A percentile compares a stretch with the other conserved stretches of the same genome.
Conservation (phyloP, 306 rosid genomes). For the Dalbergia cultrata region DNA sequence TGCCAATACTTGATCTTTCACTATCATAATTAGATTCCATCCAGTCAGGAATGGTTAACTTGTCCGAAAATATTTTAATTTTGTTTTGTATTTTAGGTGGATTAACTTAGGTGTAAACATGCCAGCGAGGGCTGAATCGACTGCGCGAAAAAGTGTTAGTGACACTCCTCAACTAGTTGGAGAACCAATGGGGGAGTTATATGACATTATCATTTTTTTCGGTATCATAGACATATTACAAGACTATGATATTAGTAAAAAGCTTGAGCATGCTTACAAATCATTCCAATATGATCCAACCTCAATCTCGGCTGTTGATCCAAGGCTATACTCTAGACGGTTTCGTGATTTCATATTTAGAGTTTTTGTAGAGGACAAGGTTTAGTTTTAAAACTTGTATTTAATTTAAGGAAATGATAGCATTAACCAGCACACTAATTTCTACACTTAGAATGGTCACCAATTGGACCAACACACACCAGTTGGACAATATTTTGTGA, state of each 20-base stretch:
- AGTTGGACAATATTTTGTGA: constrained; percentile 56
- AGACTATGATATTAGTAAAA: constrained; percentile 95
- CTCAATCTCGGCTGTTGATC: constrained; percentile 96
- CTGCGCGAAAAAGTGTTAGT: constrained; percentile 60
- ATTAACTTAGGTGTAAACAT: constrained; percentile 81
- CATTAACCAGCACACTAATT: constrained; percentile 52
- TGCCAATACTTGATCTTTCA: constrained; percentile 18
- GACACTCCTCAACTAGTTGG: constrained; percentile 91
- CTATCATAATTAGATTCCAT: constrained; percentile 9
- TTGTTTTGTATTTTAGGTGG: constrained; percentile 58
- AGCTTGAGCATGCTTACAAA: constrained; percentile 98
- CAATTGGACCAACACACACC: constrained; percentile 8
- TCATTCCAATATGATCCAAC: constrained; percentile 89
- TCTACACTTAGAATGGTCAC: constrained; percentile 42
- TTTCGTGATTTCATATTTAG: constrained; percentile 96
- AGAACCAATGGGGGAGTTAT: constrained; percentile 85
- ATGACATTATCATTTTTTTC: constrained; percentile 79
- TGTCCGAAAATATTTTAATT: constrained; percentile 19
- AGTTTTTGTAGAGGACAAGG: constrained; percentile 86
- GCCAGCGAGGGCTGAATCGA: constrained; percentile 87
- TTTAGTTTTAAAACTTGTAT: constrained; percentile 45
- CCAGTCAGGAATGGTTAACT: constrained; percentile 1
- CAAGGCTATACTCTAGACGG: constrained; percentile 88
- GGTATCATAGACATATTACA: constrained; percentile 96
- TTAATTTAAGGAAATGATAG: constrained; percentile 37